phyloP scores from a whole-genome alignment of 257 asterid species.

The Paulownia fortunei region DNA sequence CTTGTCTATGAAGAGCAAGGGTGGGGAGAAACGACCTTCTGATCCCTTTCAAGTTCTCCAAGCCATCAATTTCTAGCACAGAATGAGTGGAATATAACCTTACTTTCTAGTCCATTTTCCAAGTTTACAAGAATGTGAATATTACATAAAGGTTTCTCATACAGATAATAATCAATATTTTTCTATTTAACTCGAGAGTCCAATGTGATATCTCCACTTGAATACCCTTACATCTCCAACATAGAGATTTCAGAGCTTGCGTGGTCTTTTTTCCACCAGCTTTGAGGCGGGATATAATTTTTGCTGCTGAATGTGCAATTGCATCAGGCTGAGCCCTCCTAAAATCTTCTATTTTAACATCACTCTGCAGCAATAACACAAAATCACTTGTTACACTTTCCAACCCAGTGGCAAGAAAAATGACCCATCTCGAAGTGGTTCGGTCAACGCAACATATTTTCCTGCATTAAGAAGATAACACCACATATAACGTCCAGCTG shows the following conservation, averaged over 20 bases:
- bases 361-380: constrained; percentile 56
- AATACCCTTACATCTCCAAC: constrained; percentile 97
- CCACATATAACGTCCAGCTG: not conserved
- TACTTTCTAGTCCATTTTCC: not conserved
- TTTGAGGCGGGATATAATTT: constrained; percentile 82
- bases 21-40: not conserved
- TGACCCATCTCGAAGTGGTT: constrained; percentile 22
- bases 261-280: constrained; percentile 93
- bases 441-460: not conserved
- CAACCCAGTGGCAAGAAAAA: constrained; percentile 23
- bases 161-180: constrained; percentile 5
- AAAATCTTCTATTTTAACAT: constrained; percentile 82
- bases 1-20: not conserved
- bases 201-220: constrained; percentile 85
- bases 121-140: constrained; percentile 20
- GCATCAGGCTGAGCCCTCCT: constrained; percentile 93
- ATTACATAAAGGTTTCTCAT: not conserved
- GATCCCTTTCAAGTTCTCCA: constrained; percentile 19
- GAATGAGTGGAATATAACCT: not conserved
- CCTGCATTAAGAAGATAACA: not conserved
- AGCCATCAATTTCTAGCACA: constrained; percentile 13
- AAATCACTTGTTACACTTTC: constrained; percentile 23
- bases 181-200: not conserved
- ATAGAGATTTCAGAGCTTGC: constrained; percentile 89
- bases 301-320: constrained; percentile 92